A percentile compares a stretch with the other conserved stretches of the same genome.
These are phyloP conservation scores for Cryomyces minteri DNA, from an alignment of 495 filamentous ascomycete species.

Conservation along the genomic window DNA sequence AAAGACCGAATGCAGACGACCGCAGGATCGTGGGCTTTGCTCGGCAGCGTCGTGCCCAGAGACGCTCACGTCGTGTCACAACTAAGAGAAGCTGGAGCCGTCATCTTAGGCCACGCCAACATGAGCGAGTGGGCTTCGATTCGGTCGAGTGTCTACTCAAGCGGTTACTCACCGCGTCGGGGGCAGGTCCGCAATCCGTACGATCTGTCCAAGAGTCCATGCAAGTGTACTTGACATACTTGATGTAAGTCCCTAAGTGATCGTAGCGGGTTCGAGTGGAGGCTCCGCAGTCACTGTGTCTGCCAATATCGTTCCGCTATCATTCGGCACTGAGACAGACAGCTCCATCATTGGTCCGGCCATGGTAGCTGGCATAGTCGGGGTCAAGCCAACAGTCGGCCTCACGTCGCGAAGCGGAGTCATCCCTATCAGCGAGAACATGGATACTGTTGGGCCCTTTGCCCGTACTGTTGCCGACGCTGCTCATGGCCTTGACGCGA, in stretches of 20 bases:
- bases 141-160: not conserved
- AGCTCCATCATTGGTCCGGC: constrained; percentile 4
- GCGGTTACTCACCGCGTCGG: constrained; percentile 2
- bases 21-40: constrained; percentile 7
- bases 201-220: constrained; percentile 4
- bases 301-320: not conserved
- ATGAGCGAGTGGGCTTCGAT: constrained; percentile 25
- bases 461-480: constrained; percentile 4
- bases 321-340: constrained; percentile 5
- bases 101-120: constrained; percentile 31
- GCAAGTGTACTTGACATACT: constrained; percentile 1
- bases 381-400: constrained; percentile 6
- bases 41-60: constrained; percentile 26
- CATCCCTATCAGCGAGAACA: constrained; percentile 1
- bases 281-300: not conserved
- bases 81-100: constrained; percentile 27
- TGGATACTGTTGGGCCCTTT: constrained; percentile 5
- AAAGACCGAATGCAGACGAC: constrained; percentile 3
- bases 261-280: not conserved
- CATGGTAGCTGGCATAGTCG: constrained; percentile 2
- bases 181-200: constrained; percentile 2
- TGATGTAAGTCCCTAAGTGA: too few relatives aligned
- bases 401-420: constrained; percentile 4
- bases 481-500: constrained; percentile 1
- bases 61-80: constrained; percentile 29